Percentiles rank a stretch among this genome's conserved stretches.
Evolutionary conservation across 176 grass and related monocot species (phyloP).

Genomic region (Oryza longistaminata): DNA sequence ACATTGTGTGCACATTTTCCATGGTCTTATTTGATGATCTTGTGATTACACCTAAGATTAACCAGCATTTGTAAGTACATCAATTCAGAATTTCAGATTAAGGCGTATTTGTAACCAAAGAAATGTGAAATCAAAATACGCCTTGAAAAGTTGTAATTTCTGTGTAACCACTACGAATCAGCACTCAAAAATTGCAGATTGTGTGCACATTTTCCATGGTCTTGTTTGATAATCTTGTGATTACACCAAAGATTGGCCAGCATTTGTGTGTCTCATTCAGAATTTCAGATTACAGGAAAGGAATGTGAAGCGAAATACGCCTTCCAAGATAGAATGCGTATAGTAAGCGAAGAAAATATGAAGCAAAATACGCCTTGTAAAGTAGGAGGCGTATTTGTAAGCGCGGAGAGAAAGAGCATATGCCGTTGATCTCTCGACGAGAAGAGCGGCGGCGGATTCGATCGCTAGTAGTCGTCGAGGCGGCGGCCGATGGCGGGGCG

Average conservation of each 20-base stretch:
- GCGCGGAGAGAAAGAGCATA: neutral
- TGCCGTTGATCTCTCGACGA: neutral
- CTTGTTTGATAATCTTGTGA: neutral
- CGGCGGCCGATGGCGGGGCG: slow-evolving; percentile 50
- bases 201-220: neutral
- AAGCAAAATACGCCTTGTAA: neutral
- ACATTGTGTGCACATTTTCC: neutral
- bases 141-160: neutral
- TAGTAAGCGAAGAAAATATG: neutral
- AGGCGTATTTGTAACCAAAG: neutral
- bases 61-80: neutral
- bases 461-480: slow-evolving; percentile 23
- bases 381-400: neutral
- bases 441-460: neutral
- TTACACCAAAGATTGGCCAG: neutral
- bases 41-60: neutral
- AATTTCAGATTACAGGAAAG: neutral
- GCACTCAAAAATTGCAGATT: neutral
- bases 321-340: neutral
- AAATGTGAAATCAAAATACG: neutral
- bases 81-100: neutral
- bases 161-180: neutral
- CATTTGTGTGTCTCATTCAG: neutral
- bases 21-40: neutral
- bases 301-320: neutral